Base-by-base conservation (phyloP, 495 filamentous ascomycete species). In the Darksidea phi region DNA sequence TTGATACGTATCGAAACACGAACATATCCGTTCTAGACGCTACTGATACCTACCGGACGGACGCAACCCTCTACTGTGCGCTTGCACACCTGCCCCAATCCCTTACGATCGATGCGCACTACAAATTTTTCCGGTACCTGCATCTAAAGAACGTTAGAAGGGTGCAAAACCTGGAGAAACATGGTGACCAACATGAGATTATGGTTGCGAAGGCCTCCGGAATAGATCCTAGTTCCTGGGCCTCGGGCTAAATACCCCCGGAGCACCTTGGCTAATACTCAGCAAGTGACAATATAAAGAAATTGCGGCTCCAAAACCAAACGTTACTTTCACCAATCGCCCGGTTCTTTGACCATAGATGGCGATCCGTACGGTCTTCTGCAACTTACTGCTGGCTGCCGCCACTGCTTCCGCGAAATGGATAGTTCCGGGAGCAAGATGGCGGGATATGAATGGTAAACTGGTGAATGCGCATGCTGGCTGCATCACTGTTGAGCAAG, bases 401-500 rank as follows among this genome's bases (percentile, higher is more conserved):
- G 53, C 34, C 32, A 37, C 28, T 74, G 48, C 26, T 11, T 41
- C 48, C 12, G 72, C 71, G 21, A 75, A 73, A 57, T 79, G 74
- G 42, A 79, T 79, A 48, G 76, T 78, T 1, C 77, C 77, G 0
- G 76, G 77, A 7, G 77, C 67, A 12, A 68, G 75, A 68, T 79
- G 77, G 75, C 67, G 65, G 7, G 75, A 75, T 48, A 78, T 70
- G 2, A 68, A 73, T 13, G 74, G 75, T 4, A 72, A 71, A 48
- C 50, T 78, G 1, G 69, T 79, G 13, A 79, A 76, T 54, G 76
- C 75, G 17, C 75, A 79, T 43, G 77, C 75, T 0, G 77, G 77
- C 1, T 67, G 72, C 37, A 37, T 74, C 5, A 76, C 67, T 26
- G 57, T 75, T 17, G 65, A 75, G 26, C 15, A 38, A 24, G 68